Conservation (phyloP, 2,329 filamentous ascomycete species). For the Calonectria ilicicola region DNA sequence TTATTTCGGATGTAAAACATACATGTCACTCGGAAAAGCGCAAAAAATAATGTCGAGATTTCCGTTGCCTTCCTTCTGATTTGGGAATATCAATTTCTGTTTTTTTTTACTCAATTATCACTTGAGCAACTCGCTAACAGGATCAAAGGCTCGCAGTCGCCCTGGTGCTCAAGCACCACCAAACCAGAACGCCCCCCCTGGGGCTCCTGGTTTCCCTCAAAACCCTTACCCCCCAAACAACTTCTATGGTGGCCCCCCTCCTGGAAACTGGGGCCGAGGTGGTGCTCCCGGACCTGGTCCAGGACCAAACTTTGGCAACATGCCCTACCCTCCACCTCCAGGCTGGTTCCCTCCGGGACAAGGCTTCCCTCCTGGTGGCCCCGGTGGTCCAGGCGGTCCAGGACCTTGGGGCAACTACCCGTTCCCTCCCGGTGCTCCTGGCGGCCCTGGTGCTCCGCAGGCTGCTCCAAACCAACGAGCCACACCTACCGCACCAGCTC, state of each 20-base stretch:
- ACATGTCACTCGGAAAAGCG: conserved; percentile 86
- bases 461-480: conserved; percentile 68
- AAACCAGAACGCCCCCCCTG: conserved; percentile 49
- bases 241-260: conserved; percentile 64
- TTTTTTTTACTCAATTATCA: background rate
- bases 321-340: conserved; percentile 82
- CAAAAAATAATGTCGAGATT: conserved; percentile 96
- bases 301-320: conserved; percentile 75
- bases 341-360: conserved; percentile 85
- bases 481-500: conserved; percentile 58
- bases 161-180: conserved; percentile 47
- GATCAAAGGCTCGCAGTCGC: conserved; percentile 54
- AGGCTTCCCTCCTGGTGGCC: conserved; percentile 76
- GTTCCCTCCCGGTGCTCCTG: conserved; percentile 68
- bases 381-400: conserved; percentile 68
- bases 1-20: conserved; percentile 96
- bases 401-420: conserved; percentile 69
- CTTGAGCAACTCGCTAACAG: conserved; percentile 45
- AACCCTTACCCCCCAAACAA: conserved; percentile 59
- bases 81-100: conserved; percentile 28
- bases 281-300: conserved; percentile 67
- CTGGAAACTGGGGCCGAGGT: conserved; percentile 67
- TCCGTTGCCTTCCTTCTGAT: conserved; percentile 99
- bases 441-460: conserved; percentile 62
- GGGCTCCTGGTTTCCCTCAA: conserved; percentile 55